Evolutionary conservation across 108 stramenopile species (phyloP), one percentile per base, ranked within the genome.

Genomic region (Cylindrotheca fusiformis): DNA sequence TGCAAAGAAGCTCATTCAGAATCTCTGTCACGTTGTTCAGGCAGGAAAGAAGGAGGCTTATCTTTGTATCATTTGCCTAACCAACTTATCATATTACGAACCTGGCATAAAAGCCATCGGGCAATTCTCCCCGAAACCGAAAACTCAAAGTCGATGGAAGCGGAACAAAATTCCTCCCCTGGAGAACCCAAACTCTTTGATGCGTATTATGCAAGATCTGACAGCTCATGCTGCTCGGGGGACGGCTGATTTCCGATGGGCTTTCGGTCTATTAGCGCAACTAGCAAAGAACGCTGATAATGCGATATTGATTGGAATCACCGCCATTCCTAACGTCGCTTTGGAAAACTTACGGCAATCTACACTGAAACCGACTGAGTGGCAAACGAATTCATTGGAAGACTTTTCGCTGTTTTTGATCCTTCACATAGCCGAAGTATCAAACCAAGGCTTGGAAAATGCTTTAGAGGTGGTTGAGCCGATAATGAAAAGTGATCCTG

Each of bases 241-340:
- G 3, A 74, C 72, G 6, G 65, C 72, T 2, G 72, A 74, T 48
- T 74, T 55, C 45, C 72, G 72, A 20, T 74, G 72, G 72, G 72
- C 72, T 1, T 74, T 74, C 50, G 72, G 72, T 1, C 41, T 74
- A 1, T 23, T 74, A 22, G 72, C 72, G 5, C 46, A 58, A 4
- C 48, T 74, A 8, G 55, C 65, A 0, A 60, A 57, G 33, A 36
- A 74, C 56, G 57, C 65, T n/a, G 72, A 74, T 41, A 74, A 66
- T 61, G 72, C 72, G 17, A 27, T 67, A 1, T 44, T 74, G 36
- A 74, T 74, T 41, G 65, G 65, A 5, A 19, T 74, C 21, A 74
- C 72, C 1, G 72, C 63, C 0, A 62, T 67, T 29, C 72, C 72
- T 3, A 27, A 47, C 0, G 32, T 67, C 6, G 72, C 72, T 6